Evolutionary conservation across 1,284 basidiomycete genomes (phyloP).

Genomic region (Fistulinella staudtii): DNA sequence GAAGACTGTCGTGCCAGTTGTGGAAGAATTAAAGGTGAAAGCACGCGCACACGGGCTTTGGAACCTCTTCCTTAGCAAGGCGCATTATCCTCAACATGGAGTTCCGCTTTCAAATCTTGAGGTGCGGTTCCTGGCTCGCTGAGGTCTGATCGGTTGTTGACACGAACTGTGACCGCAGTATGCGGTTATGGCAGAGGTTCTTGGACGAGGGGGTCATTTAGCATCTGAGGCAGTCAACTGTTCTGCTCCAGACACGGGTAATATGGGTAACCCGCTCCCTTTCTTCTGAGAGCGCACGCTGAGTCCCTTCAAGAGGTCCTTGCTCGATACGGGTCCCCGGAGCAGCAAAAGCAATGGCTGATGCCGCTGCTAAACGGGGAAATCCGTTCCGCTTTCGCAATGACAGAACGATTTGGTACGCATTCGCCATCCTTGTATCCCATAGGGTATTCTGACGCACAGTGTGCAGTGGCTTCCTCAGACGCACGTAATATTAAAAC

Average conservation of each 20-base stretch:
- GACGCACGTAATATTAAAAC: constrained; percentile 96
- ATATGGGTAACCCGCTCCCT: constrained; percentile 69
- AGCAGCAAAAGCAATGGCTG: constrained; percentile 92
- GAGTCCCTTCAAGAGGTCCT: constrained; percentile 72
- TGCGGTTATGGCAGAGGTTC: constrained; percentile 93
- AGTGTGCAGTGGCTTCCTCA: constrained; percentile 76
- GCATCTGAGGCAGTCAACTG: constrained; percentile 90
- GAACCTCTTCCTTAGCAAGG: constrained; percentile 96
- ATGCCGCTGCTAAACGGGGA: constrained; percentile 86
- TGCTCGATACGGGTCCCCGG: constrained; percentile 85
- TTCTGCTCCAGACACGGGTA: constrained; percentile 93
- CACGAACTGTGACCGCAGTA: constrained; percentile 62
- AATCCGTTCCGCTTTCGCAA: constrained; percentile 90
- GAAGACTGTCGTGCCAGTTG: constrained; percentile 78
- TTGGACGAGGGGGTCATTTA: constrained; percentile 79
- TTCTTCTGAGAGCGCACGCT: constrained; percentile 1
- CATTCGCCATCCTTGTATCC: constrained; percentile 8
- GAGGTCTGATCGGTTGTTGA: constrained; percentile 2
- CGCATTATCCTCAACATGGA: constrained; percentile 86
- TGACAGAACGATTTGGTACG: constrained; percentile 89
- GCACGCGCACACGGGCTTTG: constrained; percentile 88
- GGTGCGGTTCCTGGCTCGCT: constrained; percentile 41
- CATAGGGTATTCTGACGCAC: constrained; percentile 4
- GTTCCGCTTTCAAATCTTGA: constrained; percentile 92
- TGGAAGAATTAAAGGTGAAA: constrained; percentile 85